Percentiles rank a stretch among this genome's conserved stretches.
Conservation (phyloP, 2,329 filamentous ascomycete genomes). For the Rhinocladiella mackenziei region DNA sequence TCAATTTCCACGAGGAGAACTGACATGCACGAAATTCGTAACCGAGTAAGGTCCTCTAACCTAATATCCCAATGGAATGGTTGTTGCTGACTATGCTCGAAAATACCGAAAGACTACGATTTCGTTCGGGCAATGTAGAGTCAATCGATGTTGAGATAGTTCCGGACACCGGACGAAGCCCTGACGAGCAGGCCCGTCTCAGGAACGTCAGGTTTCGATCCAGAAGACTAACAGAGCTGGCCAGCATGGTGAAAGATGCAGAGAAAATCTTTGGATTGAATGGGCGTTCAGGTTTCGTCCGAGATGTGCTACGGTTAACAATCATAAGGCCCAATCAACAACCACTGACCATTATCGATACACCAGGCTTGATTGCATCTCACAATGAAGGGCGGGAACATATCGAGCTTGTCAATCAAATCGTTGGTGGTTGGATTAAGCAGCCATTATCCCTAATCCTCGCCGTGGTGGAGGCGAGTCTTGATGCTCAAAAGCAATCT, state of each 20-base stretch:
- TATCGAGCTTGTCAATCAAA: conserved; percentile 43
- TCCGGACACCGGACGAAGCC: too few species aligned
- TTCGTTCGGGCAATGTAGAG: conserved; percentile 27
- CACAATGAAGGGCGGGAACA: conserved; percentile 47
- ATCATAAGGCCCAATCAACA: conserved; percentile 35
- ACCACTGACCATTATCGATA: conserved; percentile 53
- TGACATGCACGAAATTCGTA: conserved; percentile 59
- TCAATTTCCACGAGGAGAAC: conserved; percentile 57
- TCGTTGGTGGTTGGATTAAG: conserved; percentile 44
- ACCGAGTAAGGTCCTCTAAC: conserved; percentile 50
- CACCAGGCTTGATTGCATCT: conserved; percentile 53
- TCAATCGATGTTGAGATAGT: too few species aligned
- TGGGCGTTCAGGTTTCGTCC: conserved; percentile 16
- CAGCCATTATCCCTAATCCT: conserved; percentile 45
- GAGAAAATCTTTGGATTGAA: too few species aligned
- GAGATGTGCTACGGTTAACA: conserved; percentile 36
- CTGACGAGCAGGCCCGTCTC: too few species aligned
- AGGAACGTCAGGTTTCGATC: conserved; percentile 6
- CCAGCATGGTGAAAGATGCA: too few species aligned
- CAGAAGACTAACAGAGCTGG: conserved; percentile 30
- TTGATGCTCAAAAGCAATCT: conserved; percentile 42
- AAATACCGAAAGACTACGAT: neutral
- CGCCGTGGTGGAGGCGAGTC: conserved; percentile 46
- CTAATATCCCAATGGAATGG: neutral
- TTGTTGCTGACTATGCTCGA: conserved; percentile 3